These are phyloP conservation scores for Tylopilus sp. DNA, from an alignment of 768 basidiomycete genomes.

Conservation along the genomic window DNA sequence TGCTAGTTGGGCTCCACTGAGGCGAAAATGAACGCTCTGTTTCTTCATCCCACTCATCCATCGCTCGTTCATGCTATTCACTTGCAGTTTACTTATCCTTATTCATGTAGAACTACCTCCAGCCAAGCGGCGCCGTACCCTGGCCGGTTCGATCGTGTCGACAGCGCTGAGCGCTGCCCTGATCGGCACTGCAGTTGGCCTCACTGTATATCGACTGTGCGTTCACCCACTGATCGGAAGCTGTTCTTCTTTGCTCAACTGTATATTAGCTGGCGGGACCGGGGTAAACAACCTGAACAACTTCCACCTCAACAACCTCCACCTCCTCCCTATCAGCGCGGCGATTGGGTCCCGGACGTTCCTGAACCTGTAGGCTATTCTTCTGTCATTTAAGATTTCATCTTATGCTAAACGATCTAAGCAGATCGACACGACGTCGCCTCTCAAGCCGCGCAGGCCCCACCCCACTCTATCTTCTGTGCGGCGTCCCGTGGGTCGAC, in stretches of 20 bases:
- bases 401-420: slow-evolving; percentile 24
- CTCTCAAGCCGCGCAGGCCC: slow-evolving; percentile 37
- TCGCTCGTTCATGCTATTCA: slow-evolving; percentile 29
- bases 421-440: slow-evolving; percentile 34
- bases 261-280: slow-evolving; percentile 65
- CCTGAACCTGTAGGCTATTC: slow-evolving; percentile 32
- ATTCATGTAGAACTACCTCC: slow-evolving; percentile 70
- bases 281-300: slow-evolving; percentile 53
- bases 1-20: slow-evolving; percentile 10
- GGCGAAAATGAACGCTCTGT: slow-evolving; percentile 15
- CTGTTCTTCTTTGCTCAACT: slow-evolving; percentile 1
- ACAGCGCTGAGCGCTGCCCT: slow-evolving; percentile 83
- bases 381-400: slow-evolving; percentile 1
- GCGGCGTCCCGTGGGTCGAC: slow-evolving; percentile 36
- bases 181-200: slow-evolving; percentile 82
- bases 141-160: slow-evolving; percentile 80
- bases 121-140: slow-evolving; percentile 73
- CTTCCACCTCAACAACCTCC: slow-evolving; percentile 53
- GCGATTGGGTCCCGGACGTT: slow-evolving; percentile 41
- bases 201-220: slow-evolving; percentile 84
- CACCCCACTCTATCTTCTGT: slow-evolving; percentile 30
- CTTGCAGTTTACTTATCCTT: slow-evolving; percentile 41
- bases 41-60: slow-evolving; percentile 7
- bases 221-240: slow-evolving; percentile 27
- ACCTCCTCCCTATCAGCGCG: slow-evolving; percentile 66